These are phyloP conservation scores for Lophiostoma macrostomum DNA, from an alignment of 495 filamentous ascomycete genomes.

Conservation along the genomic window DNA sequence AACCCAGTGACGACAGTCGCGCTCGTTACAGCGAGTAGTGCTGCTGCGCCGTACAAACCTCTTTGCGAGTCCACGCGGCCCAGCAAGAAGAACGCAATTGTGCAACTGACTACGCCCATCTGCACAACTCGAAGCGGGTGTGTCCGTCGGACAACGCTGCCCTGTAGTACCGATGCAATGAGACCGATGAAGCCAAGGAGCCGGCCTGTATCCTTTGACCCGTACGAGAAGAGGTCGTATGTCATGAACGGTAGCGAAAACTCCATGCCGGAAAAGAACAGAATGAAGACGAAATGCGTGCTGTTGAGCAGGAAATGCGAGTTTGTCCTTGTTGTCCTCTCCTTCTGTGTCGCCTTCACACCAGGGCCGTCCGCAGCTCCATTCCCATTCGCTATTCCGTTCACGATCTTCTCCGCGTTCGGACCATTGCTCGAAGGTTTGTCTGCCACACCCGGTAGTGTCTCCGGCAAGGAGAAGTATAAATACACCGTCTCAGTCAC, in stretches of 20 bases:
- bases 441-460: slow-evolving; percentile 57
- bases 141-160: slow-evolving; percentile 73
- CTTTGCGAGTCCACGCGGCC: slow-evolving; percentile 60
- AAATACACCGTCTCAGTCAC: slow-evolving; percentile 83
- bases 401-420: not conserved
- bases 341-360: slow-evolving; percentile 39
- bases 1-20: slow-evolving; percentile 93
- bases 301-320: slow-evolving; percentile 77
- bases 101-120: slow-evolving; percentile 72
- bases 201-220: slow-evolving; percentile 75
- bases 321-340: slow-evolving; percentile 59
- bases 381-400: slow-evolving; percentile 28
- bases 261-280: slow-evolving; percentile 97
- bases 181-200: slow-evolving; percentile 91
- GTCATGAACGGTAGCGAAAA: slow-evolving; percentile 97
- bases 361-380: not conserved
- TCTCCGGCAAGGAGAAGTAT: slow-evolving; percentile 87
- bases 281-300: slow-evolving; percentile 84
- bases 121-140: slow-evolving; percentile 75
- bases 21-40: slow-evolving; percentile 78
- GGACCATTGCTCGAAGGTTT: too few species aligned
- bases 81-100: slow-evolving; percentile 76
- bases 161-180: slow-evolving; percentile 87
- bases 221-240: slow-evolving; percentile 81
- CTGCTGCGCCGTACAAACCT: slow-evolving; percentile 75